Percentiles rank a stretch among this genome's conserved stretches.
Conservation (phyloP, 2,329 filamentous ascomycete species). For the Eutypa lata region DNA sequence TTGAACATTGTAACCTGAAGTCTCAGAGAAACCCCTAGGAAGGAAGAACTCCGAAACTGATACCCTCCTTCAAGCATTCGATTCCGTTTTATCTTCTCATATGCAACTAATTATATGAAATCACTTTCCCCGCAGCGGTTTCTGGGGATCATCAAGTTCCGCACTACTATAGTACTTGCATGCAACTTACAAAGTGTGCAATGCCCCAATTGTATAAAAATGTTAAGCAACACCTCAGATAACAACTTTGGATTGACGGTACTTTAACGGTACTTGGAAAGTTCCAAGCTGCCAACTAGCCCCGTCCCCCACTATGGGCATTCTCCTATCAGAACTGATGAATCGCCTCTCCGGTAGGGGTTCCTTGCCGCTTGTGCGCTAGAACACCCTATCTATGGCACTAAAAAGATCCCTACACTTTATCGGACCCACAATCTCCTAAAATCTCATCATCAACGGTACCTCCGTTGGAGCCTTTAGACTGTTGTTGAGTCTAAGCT, state of each 20-base stretch:
- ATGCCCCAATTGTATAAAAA: too few relatives aligned
- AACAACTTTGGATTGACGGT: not conserved
- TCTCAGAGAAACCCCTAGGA: too few relatives aligned
- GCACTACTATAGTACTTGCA: too few relatives aligned
- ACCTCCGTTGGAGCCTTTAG: too few relatives aligned
- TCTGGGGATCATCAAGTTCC: too few relatives aligned
- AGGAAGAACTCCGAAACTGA: too few relatives aligned
- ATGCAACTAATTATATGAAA: too few relatives aligned
- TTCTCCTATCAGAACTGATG: not conserved
- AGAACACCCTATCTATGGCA: not conserved
- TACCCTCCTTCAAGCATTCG: too few relatives aligned
- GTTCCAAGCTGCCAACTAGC: not conserved
- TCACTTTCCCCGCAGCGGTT: too few relatives aligned
- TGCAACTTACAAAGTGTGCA: too few relatives aligned
- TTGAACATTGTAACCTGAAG: too few relatives aligned
- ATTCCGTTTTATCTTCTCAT: too few relatives aligned
- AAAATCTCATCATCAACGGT: not conserved
- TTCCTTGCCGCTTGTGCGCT: not conserved
- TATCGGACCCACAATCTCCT: not conserved
- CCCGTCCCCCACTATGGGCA: not conserved
- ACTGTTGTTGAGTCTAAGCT: not conserved
- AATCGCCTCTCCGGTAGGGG: not conserved
- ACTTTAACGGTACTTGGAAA: not conserved
- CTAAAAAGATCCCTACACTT: not conserved
- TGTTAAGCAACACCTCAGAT: not conserved